These are phyloP conservation scores for Brassica balearica DNA, from an alignment of 441 rosid genomes.

Conservation along the genomic window DNA sequence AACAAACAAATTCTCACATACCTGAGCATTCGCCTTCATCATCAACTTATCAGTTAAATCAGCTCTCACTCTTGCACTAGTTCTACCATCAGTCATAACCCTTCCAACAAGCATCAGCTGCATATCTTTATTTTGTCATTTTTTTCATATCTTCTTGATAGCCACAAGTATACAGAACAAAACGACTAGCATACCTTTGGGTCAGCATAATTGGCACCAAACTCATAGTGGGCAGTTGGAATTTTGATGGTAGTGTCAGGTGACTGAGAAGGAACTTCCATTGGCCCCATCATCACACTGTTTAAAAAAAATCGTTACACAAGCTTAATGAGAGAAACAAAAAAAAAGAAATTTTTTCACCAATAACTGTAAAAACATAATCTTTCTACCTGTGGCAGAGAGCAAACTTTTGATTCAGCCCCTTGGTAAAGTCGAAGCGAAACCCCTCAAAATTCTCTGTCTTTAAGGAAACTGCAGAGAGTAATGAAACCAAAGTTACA, in stretches of 20 bases:
- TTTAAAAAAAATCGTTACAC: slow-evolving; percentile 24
- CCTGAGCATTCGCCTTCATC: slow-evolving; percentile 90
- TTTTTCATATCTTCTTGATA: slow-evolving; percentile 21
- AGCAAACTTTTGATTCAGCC: slow-evolving; percentile 84
- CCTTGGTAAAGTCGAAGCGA: slow-evolving; percentile 94
- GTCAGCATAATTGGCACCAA: slow-evolving; percentile 87
- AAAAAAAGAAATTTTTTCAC: not conserved
- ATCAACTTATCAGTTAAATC: slow-evolving; percentile 80
- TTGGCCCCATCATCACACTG: slow-evolving; percentile 92
- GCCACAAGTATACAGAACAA: not conserved
- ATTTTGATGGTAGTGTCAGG: slow-evolving; percentile 80
- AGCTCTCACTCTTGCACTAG: slow-evolving; percentile 86
- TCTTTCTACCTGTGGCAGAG: slow-evolving; percentile 78
- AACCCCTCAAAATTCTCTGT: slow-evolving; percentile 92
- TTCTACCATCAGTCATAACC: slow-evolving; percentile 86
- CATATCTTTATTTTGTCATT: slow-evolving; percentile 7
- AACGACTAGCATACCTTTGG: slow-evolving; percentile 56
- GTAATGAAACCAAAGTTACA: slow-evolving; percentile 12
- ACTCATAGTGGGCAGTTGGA: slow-evolving; percentile 90
- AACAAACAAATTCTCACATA: slow-evolving; percentile 23
- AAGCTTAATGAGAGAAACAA: slow-evolving; percentile 19
- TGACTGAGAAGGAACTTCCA: slow-evolving; percentile 88
- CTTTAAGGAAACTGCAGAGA: slow-evolving; percentile 88
- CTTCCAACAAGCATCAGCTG: slow-evolving; percentile 95
- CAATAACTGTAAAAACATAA: slow-evolving; percentile 8